Conservation (phyloP, 2,329 filamentous ascomycete species). For the Paecilomyces formosus region DNA sequence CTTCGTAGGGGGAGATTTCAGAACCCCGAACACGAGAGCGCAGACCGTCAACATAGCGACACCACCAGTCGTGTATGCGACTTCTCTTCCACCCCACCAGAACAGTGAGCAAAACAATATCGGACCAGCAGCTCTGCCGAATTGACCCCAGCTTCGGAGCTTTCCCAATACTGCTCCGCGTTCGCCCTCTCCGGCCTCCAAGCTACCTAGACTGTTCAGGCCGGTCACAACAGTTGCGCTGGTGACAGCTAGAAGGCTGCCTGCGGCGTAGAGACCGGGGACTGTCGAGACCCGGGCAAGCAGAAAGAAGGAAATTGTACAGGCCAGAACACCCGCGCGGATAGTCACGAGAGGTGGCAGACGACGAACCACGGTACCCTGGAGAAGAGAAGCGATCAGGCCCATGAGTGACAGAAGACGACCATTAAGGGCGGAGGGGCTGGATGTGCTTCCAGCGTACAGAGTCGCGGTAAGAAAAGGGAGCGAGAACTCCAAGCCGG, state of each 20-base stretch:
- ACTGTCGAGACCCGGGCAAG: slow-evolving; percentile 64
- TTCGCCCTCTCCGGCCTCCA: slow-evolving; percentile 74
- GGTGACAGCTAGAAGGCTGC: slow-evolving; percentile 77
- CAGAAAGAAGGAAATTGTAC: slow-evolving; percentile 71
- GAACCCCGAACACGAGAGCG: slow-evolving; percentile 59
- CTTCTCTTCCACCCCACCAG: slow-evolving; percentile 92
- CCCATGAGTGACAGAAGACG: slow-evolving; percentile 85
- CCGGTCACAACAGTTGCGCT: slow-evolving; percentile 93
- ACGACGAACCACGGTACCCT: slow-evolving; percentile 83
- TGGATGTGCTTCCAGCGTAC: slow-evolving; percentile 47
- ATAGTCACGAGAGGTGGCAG: slow-evolving; percentile 75
- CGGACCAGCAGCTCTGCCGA: slow-evolving; percentile 79
- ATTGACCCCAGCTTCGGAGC: slow-evolving; percentile 72
- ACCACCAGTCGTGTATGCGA: slow-evolving; percentile 75
- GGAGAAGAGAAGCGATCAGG: slow-evolving; percentile 81
- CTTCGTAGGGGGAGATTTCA: slow-evolving; percentile 53
- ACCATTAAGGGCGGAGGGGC: slow-evolving; percentile 66
- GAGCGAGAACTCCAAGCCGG: slow-evolving; percentile 94
- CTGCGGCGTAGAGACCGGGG: slow-evolving; percentile 68
- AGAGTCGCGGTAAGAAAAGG: slow-evolving; percentile 97
- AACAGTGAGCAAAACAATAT: slow-evolving; percentile 90
- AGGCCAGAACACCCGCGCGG: slow-evolving; percentile 68
- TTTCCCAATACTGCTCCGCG: slow-evolving; percentile 80
- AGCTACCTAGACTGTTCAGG: slow-evolving; percentile 82
- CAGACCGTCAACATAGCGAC: slow-evolving; percentile 70